Evolutionary conservation across 176 grass and related monocot genomes (phyloP), one percentile per base, ranked within the genome.

Genomic region (Musa beccarii): DNA sequence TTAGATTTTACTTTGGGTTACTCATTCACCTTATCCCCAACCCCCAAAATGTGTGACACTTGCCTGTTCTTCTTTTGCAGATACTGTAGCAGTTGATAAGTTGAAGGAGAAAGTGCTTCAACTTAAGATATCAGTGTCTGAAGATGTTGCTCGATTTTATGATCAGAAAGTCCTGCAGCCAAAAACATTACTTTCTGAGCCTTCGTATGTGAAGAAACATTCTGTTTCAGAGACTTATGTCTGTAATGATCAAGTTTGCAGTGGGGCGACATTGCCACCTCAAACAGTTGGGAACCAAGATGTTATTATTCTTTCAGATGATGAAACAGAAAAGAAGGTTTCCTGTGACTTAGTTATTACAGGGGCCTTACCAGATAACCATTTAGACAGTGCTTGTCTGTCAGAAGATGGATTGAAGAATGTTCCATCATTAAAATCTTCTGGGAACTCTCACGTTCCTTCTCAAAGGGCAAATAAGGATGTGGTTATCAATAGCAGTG

Each of bases 261-360:
- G 59, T 72, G 81, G 74, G 78, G 73, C n/a, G 68, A 76, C 52
- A 51, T 65, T 80, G 52, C 71, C 83, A 34, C 69, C 56, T 74
- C 43, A 22, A 55, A 15, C 9, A 82, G 52, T 82, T 64, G 66
- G 57, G 66, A 68, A 63, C 80, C 79, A 84, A 23, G 63, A 76
- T 71, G 78, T 86, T 82, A 89, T 96, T 73, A 49, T 93, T 14
- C 84, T 96, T 83, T 96, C 92, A 62, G 92, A 96, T 68, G 90
- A 83, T 73, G 88, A 96, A 84, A 81, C 76, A 53, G 85, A 85
- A 76, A 24, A 81, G 72, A 68, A 62, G 54, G 10, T 59, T 13
- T 66, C 79, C 66, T 23, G 51, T 76, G 83, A 81, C 79, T 72
- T 92, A 29, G 49, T 71, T 34, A 76, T 63, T 64, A 74, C 85